phyloP scores from a whole-genome alignment of 495 filamentous ascomycete genomes.

The Beverwykella pulmonaria region DNA sequence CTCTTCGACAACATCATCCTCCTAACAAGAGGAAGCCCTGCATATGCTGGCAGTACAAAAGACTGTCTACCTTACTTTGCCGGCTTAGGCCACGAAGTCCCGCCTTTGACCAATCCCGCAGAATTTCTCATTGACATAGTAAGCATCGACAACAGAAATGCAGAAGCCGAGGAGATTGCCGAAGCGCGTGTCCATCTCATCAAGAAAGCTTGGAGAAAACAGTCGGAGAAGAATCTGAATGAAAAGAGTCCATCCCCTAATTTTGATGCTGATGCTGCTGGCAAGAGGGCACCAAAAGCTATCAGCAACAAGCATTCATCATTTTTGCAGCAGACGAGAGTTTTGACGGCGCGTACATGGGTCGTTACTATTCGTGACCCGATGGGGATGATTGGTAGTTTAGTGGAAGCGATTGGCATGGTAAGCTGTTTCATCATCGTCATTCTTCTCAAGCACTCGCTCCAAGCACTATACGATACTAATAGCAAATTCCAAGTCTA shows the following conservation, averaged over 20 bases:
- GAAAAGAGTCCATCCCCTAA: neutral
- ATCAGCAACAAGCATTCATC: constrained; percentile 28
- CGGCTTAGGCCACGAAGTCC: constrained; percentile 57
- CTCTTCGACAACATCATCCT: constrained; percentile 71
- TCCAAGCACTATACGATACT: too few species aligned
- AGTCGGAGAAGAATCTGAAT: neutral
- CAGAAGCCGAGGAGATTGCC: constrained; percentile 62
- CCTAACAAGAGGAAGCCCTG: constrained; percentile 61
- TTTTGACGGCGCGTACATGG: constrained; percentile 67
- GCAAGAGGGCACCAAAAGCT: constrained; percentile 30
- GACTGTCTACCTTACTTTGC: constrained; percentile 63
- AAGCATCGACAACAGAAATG: constrained; percentile 67
- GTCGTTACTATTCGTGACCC: constrained; percentile 71
- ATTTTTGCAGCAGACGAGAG: constrained; percentile 61
- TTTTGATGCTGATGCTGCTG: neutral
- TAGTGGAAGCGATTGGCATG: constrained; percentile 68
- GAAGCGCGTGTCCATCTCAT: constrained; percentile 57
- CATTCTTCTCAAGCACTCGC: too few species aligned
- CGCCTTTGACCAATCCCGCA: constrained; percentile 71
- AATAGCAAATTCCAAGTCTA: constrained; percentile 35
- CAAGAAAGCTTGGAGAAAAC: constrained; percentile 55
- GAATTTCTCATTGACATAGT: constrained; percentile 73
- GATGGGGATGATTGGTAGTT: constrained; percentile 66
- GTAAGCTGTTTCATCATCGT: too few species aligned
- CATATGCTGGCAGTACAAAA: constrained; percentile 63